Conservation (phyloP, 1,139 yeast species). For the Neolecta irregularis region DNA sequence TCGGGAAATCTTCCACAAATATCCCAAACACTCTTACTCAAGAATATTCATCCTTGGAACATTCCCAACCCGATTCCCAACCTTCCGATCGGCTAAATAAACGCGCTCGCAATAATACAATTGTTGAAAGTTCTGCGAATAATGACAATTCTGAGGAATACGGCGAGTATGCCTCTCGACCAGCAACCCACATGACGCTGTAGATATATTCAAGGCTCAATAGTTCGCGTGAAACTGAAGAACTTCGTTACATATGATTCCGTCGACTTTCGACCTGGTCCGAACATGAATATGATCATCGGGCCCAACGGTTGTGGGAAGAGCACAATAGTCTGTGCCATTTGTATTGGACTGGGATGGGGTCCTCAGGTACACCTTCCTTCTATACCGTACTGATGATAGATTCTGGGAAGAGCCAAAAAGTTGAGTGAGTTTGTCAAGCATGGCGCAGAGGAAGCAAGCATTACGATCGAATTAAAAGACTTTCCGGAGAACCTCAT, state of each 20-base stretch:
- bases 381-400: background rate
- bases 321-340: constrained; percentile 83
- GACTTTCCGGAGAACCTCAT: constrained; percentile 25
- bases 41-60: too few species aligned
- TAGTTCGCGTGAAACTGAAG: constrained; percentile 46
- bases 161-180: too few species aligned
- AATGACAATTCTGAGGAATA: too few species aligned
- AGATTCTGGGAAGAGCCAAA: constrained; percentile 60
- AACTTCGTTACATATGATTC: constrained; percentile 74
- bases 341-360: constrained; percentile 82
- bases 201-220: constrained; percentile 39
- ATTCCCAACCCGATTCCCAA: too few species aligned
- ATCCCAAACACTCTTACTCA: too few species aligned
- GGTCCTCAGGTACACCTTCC: constrained; percentile 33
- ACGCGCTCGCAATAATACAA: too few species aligned
- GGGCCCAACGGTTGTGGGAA: constrained; percentile 98
- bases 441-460: constrained; percentile 43
- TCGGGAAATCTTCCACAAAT: too few species aligned
- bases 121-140: too few species aligned
- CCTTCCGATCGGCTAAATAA: too few species aligned
- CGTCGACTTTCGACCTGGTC: constrained; percentile 68
- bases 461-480: constrained; percentile 52
- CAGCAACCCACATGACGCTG: too few species aligned
- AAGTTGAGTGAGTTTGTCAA: constrained; percentile 57
- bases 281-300: constrained; percentile 76